Evolutionary conservation across 2,329 filamentous ascomycete species (phyloP).

Genomic region (Mycosphaerella sp.): DNA sequence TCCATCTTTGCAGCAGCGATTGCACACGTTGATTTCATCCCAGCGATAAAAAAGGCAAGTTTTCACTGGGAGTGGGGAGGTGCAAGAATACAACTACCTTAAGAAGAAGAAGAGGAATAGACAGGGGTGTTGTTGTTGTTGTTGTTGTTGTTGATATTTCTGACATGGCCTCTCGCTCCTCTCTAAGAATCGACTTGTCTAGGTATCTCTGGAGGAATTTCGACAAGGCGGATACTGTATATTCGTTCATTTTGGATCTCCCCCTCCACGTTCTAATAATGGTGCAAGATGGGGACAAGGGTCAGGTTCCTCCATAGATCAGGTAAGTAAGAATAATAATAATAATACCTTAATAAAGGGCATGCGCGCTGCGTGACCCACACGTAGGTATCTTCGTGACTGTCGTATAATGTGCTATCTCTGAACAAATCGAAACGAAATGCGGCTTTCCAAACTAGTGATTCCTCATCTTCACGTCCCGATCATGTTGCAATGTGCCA

Average conservation of each 20-base stretch:
- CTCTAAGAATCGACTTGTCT: conserved; percentile 7
- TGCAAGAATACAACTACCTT: too few species aligned
- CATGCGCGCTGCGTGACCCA: neutral
- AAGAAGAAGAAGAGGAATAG: too few species aligned
- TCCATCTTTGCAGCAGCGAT: too few species aligned
- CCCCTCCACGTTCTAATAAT: neutral
- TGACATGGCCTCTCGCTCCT: neutral
- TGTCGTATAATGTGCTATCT: conserved; percentile 2
- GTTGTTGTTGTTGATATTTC: too few species aligned
- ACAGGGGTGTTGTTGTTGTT: too few species aligned
- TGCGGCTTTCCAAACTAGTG: neutral
- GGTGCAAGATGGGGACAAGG: too few species aligned
- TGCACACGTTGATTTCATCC: too few species aligned
- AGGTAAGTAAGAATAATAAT: neutral
- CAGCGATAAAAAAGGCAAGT: too few species aligned
- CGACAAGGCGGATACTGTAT: conserved; percentile 10
- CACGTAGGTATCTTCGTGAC: neutral
- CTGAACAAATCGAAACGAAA: neutral
- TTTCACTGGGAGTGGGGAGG: too few species aligned
- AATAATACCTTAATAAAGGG: too few species aligned
- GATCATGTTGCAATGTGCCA: neutral
- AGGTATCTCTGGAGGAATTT: conserved; percentile 3
- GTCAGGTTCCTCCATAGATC: too few species aligned
- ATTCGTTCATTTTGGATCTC: conserved; percentile 1
- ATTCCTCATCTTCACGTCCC: neutral